Percentiles rank a stretch among this genome's conserved stretches.
Conservation (phyloP, 140 eudicot genomes). For the Ambrosia hybrid region DNA sequence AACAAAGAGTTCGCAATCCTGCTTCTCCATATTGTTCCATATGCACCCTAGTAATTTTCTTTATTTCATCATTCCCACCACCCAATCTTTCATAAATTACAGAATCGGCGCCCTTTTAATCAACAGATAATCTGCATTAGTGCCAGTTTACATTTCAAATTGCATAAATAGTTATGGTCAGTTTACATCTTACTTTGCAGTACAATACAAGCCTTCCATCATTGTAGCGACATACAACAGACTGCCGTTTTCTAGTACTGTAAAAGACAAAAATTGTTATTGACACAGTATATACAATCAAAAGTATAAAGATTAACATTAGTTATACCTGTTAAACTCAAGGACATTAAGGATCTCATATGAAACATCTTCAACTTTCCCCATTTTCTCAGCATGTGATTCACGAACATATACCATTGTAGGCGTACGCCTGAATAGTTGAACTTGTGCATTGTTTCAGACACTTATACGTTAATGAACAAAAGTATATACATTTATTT, state of each 20-base stretch:
- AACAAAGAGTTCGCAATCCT: slow-evolving; percentile 90
- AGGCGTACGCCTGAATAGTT: slow-evolving; percentile 72
- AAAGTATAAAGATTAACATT: slow-evolving; percentile 9
- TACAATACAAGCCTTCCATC: slow-evolving; percentile 90
- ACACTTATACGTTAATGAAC: slow-evolving; percentile 13
- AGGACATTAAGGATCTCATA: slow-evolving; percentile 86
- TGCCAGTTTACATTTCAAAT: slow-evolving; percentile 32
- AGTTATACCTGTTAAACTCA: slow-evolving; percentile 81
- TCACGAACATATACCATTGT: slow-evolving; percentile 86
- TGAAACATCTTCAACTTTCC: slow-evolving; percentile 66
- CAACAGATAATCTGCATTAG: slow-evolving; percentile 27
- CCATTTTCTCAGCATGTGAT: slow-evolving; percentile 88
- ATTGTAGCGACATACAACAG: slow-evolving; percentile 88
- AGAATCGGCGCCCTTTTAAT: slow-evolving; percentile 88
- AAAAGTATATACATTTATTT: slow-evolving; percentile 4
- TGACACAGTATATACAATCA: slow-evolving; percentile 24
- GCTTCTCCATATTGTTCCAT: slow-evolving; percentile 94
- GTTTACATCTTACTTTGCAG: slow-evolving; percentile 65
- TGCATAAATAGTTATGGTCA: slow-evolving; percentile 12
- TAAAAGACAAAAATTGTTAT: slow-evolving; percentile 15
- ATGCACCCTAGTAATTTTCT: slow-evolving; percentile 65
- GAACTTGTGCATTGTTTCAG: not conserved
- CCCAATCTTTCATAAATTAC: slow-evolving; percentile 83
- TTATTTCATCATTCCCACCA: slow-evolving; percentile 62
- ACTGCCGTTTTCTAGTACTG: slow-evolving; percentile 96